Evolutionary conservation across 2,329 filamentous ascomycete species (phyloP), one percentile per base, ranked within the genome.

Genomic region (Mollisia scopiformis): DNA sequence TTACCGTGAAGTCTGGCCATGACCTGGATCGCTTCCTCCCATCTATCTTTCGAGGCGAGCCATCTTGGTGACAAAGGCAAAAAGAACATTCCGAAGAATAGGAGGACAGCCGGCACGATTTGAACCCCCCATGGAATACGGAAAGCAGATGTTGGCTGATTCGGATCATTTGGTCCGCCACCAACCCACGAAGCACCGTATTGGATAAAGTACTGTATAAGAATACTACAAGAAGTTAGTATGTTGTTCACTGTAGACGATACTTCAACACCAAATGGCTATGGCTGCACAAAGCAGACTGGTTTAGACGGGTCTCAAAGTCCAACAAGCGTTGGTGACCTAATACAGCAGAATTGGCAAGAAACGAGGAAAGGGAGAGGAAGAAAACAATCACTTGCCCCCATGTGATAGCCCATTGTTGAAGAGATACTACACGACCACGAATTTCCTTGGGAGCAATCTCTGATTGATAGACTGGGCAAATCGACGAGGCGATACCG

Each of bases 401-500:
- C 84, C 86, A 88, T 1, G 87, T 89, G 46, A 91, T 90, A 28
- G 86, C 87, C 84, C 86, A 89, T 71, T 90, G 88, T 68, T 91
- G 87, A 2, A 89, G 75, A 2, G 82, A 83, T 16, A 90, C 84
- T 2, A 89, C 81, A 11, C 85, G 80, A 7, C 87, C 87, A 55
- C 84, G 80, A 56, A 78, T 80, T 66, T 82, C 81, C 66, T 82
- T 83, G 19, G 82, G 83, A 16, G 88, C 84, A 30, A 90, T 80
- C 72, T 90, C 88, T 21, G 86, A 82, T 28, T 89, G 82, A 71
- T 90, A 90, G 39, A 90, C 86, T 5, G 87, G 86, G 2, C 88
- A 86, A 67, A 89, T 86, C 0, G 86, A 83, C 33, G 84, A 87
- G 58, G 84, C 86, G 71, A 93, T 91, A 62, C 90, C 91, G 58